Base-by-base conservation (phyloP, 2,329 filamentous ascomycete genomes). In the Bipolaris victoriae region DNA sequence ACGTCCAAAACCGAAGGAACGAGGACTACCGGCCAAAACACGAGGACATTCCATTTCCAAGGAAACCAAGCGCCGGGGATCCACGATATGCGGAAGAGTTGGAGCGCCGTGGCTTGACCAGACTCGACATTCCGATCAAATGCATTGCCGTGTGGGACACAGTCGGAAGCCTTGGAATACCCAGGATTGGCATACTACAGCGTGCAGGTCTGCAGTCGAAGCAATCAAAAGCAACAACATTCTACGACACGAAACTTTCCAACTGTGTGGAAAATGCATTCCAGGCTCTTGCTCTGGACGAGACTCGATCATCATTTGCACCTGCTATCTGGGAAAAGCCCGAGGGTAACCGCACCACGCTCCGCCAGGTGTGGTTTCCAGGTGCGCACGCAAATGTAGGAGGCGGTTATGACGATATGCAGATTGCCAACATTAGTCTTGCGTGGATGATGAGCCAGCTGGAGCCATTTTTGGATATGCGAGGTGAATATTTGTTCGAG, bases 391-490 rank as follows among this genome's bases (percentile, higher is more conserved):
- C 78, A 9, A 82, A 84, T 53, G 72, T 84, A 2, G 83, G 83
- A 3, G 83, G 83, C 24, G 80, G 81, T 0, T 79, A 78, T 40
- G 73, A 75, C 50, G 74, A 75, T 37, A 67, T 72, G 59, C 77
- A 83, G 31, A 75, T 82, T 33, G 78, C 81, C 10, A 81, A 84
- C 39, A 83, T 85, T 26, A 78, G 80, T 5, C 69, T 85, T 1
- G 83, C 83, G 3, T 86, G 83, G 83, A 85, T 86, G 83, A 82
- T 85, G 65, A 77, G 79, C 49, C 82, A 84, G 55, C 69, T 84
- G 43, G 74, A 78, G 50, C 76, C 77, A 1, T 81, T 81, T 43
- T 65, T 81, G 55, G 81, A 82, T 57, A 78, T 83, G 65, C 73
- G 81, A 50, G 71, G 76, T 3, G 78, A 80, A 44, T 82, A 81